Evolutionary conservation across 2,329 filamentous ascomycete species (phyloP), one percentile per base, ranked within the genome.

Genomic region (Knufia petricola): DNA sequence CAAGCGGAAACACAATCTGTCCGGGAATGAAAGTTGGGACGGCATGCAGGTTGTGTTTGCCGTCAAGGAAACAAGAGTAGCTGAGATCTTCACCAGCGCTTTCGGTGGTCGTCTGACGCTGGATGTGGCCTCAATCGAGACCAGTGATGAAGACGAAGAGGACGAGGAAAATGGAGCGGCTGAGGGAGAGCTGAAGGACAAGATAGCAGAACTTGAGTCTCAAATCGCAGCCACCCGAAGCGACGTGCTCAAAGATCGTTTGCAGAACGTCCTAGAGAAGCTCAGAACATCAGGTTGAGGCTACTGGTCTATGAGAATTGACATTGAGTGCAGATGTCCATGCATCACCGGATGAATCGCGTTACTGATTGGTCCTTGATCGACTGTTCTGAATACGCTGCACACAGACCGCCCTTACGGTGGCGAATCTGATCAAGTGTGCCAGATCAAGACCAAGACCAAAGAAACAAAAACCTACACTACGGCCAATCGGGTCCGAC

Each of bases 1-100:
- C 4, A 28, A 10, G 8, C 20, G 37, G 13, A 46, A 39, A 20
- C 21, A 15, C 15, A 30, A 20, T 21, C 4, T 17, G 20, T 28
- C 32, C 3, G n/a, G 8, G 10, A 15, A 15, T 9, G 44, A 47
- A 23, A 17, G 17, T 4, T 47, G 44, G 44, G 34, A 15, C 28
- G 44, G 34, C 12, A 47, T 47, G 44, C 28, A 47, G 30, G 34
- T 50, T 28, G 49, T 47, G 10, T 50, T 50, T 43, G 49, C 49
- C 13, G 47, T 50, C 28, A 47, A 43, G 23, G 49, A 47, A 15
- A 34, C n/a, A 9, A 45, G 12, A 12, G 42, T 50, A 37, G 49
- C 49, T 26, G 10, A 34, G 17, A 17, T 21, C 10, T 50, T 50
- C 31, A 36, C 43, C 20, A 12, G 28, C 15, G 9, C 26, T 17